phyloP scores from a whole-genome alignment of 805 yeast genomes.

The Candida corydali region DNA sequence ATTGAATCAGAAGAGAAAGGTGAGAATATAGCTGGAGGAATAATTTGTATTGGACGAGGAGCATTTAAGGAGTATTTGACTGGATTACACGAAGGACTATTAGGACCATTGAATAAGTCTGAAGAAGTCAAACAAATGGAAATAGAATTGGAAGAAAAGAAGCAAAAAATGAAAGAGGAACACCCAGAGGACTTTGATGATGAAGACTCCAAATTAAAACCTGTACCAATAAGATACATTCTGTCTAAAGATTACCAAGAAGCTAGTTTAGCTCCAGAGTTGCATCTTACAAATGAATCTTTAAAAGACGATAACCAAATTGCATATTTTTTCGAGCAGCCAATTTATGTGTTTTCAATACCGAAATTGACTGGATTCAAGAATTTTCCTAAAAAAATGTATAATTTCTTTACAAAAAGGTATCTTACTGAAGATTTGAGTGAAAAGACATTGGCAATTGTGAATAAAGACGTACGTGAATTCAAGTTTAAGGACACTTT shows the following conservation, averaged over 20 bases:
- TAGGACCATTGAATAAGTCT: slow-evolving; percentile 74
- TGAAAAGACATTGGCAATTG: slow-evolving; percentile 47
- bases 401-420: slow-evolving; percentile 73
- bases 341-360: slow-evolving; percentile 69
- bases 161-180: slow-evolving; percentile 4
- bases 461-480: slow-evolving; percentile 50
- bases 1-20: slow-evolving; percentile 45
- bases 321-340: slow-evolving; percentile 69
- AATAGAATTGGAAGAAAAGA: slow-evolving; percentile 5
- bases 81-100: slow-evolving; percentile 91
- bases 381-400: slow-evolving; percentile 70
- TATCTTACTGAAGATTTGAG: slow-evolving; percentile 66
- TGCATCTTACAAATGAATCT: slow-evolving; percentile 33
- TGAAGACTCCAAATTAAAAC: slow-evolving; percentile 18
- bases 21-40: slow-evolving; percentile 68
- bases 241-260: slow-evolving; percentile 51
- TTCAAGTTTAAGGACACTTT: slow-evolving; percentile 43
- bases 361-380: slow-evolving; percentile 78
- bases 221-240: slow-evolving; percentile 65
- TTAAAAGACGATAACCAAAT: slow-evolving; percentile 34
- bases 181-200: slow-evolving; percentile 3
- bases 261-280: slow-evolving; percentile 58
- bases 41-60: slow-evolving; percentile 91
- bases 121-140: slow-evolving; percentile 8
- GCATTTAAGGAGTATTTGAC: slow-evolving; percentile 87